Evolutionary conservation across 352 stramenopile species (phyloP).

Genomic region (Phytophthora sp.): DNA sequence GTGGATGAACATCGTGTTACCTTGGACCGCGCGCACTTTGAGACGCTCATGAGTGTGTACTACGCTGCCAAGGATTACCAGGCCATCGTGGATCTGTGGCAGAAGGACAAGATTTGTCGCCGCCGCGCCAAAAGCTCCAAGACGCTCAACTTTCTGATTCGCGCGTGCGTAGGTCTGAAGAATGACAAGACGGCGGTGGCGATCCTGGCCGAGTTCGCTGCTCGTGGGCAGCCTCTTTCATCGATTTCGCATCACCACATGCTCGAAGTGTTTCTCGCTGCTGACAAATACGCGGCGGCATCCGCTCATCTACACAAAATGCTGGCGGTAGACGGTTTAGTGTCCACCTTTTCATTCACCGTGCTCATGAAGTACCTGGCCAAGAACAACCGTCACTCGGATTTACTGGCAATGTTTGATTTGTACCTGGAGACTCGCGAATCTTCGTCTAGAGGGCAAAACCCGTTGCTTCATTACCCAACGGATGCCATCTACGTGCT

Average conservation of each 20-base stretch:
- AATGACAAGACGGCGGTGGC: slow-evolving; percentile 52
- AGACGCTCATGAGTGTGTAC: slow-evolving; percentile 79
- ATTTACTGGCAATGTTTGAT: slow-evolving; percentile 68
- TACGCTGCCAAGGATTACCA: slow-evolving; percentile 61
- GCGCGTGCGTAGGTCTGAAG: slow-evolving; percentile 56
- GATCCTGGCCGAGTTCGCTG: slow-evolving; percentile 69
- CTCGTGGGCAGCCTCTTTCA: slow-evolving; percentile 58
- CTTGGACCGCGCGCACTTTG: slow-evolving; percentile 71
- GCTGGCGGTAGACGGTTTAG: slow-evolving; percentile 42
- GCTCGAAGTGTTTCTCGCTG: slow-evolving; percentile 65
- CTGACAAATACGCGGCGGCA: slow-evolving; percentile 56
- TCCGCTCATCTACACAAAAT: slow-evolving; percentile 61
- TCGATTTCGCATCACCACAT: slow-evolving; percentile 81
- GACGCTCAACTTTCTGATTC: slow-evolving; percentile 81
- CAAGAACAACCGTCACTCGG: slow-evolving; percentile 38
- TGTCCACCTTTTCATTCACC: slow-evolving; percentile 79
- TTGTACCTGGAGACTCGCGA: slow-evolving; percentile 63
- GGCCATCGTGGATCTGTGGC: slow-evolving; percentile 61
- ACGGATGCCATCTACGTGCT: slow-evolving; percentile 71
- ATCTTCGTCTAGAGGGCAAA: slow-evolving; percentile 46
- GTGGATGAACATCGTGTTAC: slow-evolving; percentile 45
- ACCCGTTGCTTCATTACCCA: slow-evolving; percentile 71
- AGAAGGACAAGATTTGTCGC: slow-evolving; percentile 59
- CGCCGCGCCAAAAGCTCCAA: slow-evolving; percentile 77
- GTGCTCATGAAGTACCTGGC: slow-evolving; percentile 73